phyloP scores from a whole-genome alignment of 495 filamentous ascomycete genomes.

The Bryoglossum gracile region DNA sequence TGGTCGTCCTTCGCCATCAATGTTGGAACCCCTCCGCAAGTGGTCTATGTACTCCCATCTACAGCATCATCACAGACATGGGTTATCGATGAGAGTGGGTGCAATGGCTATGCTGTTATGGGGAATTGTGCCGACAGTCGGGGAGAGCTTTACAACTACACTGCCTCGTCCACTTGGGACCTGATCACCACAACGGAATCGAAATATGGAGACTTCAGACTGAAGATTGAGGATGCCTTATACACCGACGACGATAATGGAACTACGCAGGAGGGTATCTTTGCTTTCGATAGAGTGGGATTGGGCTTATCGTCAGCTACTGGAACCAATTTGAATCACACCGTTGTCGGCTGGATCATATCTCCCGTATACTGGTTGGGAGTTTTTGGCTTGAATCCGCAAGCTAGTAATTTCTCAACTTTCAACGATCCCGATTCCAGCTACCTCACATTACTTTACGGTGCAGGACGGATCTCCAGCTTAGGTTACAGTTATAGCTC shows the following conservation, averaged over 20 bases:
- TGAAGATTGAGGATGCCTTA: constrained; percentile 34
- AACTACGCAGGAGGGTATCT: constrained; percentile 36
- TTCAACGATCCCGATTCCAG: constrained; percentile 30
- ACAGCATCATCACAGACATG: constrained; percentile 27
- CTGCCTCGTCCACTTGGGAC: constrained; percentile 14
- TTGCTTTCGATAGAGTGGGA: constrained; percentile 45
- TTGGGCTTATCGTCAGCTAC: constrained; percentile 30
- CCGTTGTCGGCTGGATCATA: constrained; percentile 39
- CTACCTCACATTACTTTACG: constrained; percentile 39
- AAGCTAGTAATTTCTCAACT: constrained; percentile 23
- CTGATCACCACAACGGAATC: constrained; percentile 5
- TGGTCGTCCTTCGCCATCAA: constrained; percentile 33
- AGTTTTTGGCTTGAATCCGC: constrained; percentile 13
- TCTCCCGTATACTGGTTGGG: constrained; percentile 3
- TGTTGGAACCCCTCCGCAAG: constrained; percentile 31
- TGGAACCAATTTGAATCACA: constrained; percentile 38
- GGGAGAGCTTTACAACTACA: constrained; percentile 30
- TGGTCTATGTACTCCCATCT: constrained; percentile 26
- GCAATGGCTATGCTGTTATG: constrained; percentile 22
- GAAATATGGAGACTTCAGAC: constrained; percentile 6
- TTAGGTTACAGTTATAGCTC: constrained; percentile 48
- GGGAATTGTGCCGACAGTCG: constrained; percentile 31
- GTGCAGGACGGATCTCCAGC: constrained; percentile 39
- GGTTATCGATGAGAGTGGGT: constrained; percentile 32
- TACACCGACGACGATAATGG: constrained; percentile 30